Percentiles rank a stretch among this genome's conserved stretches.
These are phyloP conservation scores for Blastobotrys arbuscula DNA, from an alignment of 1,139 yeast species.

Conservation along the genomic window DNA sequence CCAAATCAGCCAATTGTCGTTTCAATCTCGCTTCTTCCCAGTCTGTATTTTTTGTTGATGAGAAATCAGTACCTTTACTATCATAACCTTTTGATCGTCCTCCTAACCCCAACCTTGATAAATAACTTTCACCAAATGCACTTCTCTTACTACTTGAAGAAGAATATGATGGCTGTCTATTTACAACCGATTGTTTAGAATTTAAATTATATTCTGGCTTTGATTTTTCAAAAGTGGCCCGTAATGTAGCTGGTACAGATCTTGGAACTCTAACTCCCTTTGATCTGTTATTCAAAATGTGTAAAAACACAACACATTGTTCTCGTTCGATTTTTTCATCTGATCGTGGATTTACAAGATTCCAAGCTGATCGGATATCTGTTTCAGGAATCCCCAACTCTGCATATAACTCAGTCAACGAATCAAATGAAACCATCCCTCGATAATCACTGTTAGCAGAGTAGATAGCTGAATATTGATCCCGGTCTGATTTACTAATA, in stretches of 20 bases:
- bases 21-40: constrained; percentile 86
- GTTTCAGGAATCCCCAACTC: constrained; percentile 72
- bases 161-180: constrained; percentile 12
- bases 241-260: constrained; percentile 87
- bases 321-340: constrained; percentile 88
- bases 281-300: constrained; percentile 84
- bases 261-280: constrained; percentile 85
- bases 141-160: constrained; percentile 34
- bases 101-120: constrained; percentile 41
- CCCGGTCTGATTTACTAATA: constrained; percentile 79
- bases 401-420: constrained; percentile 62
- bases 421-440: constrained; percentile 77
- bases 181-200: constrained; percentile 44
- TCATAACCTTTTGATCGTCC: constrained; percentile 33
- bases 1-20: constrained; percentile 72
- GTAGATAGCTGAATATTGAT: constrained; percentile 74
- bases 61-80: constrained; percentile 64
- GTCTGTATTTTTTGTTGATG: constrained; percentile 65
- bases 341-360: constrained; percentile 83
- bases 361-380: constrained; percentile 93
- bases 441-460: constrained; percentile 67
- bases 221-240: constrained; percentile 88
- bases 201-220: constrained; percentile 69
- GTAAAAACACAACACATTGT: constrained; percentile 83
- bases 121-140: constrained; percentile 45